Evolutionary conservation across 139 green algal species (phyloP).

Genomic region (Chlamydomonas applanata): DNA sequence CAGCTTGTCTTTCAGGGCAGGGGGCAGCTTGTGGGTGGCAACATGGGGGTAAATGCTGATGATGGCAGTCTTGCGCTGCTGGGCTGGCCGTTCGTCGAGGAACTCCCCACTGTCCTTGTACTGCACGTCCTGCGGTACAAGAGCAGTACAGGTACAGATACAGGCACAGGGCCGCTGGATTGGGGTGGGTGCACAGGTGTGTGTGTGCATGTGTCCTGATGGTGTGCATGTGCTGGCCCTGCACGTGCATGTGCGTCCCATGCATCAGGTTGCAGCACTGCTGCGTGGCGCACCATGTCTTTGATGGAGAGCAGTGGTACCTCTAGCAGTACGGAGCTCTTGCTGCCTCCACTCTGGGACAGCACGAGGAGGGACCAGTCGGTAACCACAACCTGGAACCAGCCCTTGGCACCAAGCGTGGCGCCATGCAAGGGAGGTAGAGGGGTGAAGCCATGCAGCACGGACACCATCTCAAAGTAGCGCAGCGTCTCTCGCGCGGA

Average conservation of each 20-base stretch:
- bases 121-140: neutral
- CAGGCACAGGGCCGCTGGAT: too few relatives aligned
- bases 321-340: constrained; percentile 23
- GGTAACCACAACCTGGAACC: constrained; percentile 20
- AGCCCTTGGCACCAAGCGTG: constrained; percentile 11
- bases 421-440: constrained; percentile 17
- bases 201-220: too few relatives aligned
- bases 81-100: neutral
- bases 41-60: constrained; percentile 8
- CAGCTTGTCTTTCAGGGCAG: neutral
- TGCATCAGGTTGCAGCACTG: too few relatives aligned
- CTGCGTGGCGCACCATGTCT: constrained; percentile 8
- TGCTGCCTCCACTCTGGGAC: constrained; percentile 13
- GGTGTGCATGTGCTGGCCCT: too few relatives aligned
- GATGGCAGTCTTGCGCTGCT: constrained; percentile 11
- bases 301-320: constrained; percentile 25
- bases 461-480: constrained; percentile 22
- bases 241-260: too few relatives aligned
- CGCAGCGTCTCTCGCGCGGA: constrained; percentile 14
- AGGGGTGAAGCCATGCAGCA: constrained; percentile 11
- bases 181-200: too few relatives aligned
- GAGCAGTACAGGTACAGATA: neutral
- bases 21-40: neutral
- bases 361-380: constrained; percentile 25
- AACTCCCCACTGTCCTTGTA: neutral